Evolutionary conservation across 352 stramenopile genomes (phyloP).

Genomic region (Phytopythium boreale): DNA sequence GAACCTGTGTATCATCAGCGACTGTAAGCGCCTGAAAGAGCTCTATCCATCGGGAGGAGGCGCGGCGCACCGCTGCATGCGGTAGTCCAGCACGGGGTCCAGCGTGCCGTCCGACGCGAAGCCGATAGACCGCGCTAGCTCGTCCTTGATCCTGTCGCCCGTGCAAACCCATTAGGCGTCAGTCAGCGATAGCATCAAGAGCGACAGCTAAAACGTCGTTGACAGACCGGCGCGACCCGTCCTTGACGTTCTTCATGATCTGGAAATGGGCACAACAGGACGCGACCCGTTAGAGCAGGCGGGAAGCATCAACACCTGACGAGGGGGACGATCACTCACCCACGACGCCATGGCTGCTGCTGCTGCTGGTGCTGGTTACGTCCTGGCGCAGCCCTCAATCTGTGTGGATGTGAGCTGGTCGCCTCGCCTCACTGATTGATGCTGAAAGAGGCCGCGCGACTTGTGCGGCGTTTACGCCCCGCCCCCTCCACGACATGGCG

Average conservation of each 20-base stretch:
- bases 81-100: constrained; percentile 63
- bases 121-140: constrained; percentile 61
- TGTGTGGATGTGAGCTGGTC: too few relatives aligned
- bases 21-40: too few relatives aligned
- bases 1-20: too few relatives aligned
- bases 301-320: not conserved
- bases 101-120: constrained; percentile 44
- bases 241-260: constrained; percentile 78
- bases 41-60: not conserved
- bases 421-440: too few relatives aligned
- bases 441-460: not conserved
- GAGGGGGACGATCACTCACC: too few relatives aligned
- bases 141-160: constrained; percentile 58
- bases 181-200: not conserved
- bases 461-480: too few relatives aligned
- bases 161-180: not conserved
- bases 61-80: constrained; percentile 52
- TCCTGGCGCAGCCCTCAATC: not conserved
- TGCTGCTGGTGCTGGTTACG: constrained; percentile 1
- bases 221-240: constrained; percentile 56
- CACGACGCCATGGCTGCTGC: constrained; percentile 37
- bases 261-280: constrained; percentile 9
- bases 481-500: not conserved
- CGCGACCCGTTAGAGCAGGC: not conserved
- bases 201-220: not conserved